phyloP scores from a whole-genome alignment of 177 flowering plant genomes.

The Telopea speciosissima region DNA sequence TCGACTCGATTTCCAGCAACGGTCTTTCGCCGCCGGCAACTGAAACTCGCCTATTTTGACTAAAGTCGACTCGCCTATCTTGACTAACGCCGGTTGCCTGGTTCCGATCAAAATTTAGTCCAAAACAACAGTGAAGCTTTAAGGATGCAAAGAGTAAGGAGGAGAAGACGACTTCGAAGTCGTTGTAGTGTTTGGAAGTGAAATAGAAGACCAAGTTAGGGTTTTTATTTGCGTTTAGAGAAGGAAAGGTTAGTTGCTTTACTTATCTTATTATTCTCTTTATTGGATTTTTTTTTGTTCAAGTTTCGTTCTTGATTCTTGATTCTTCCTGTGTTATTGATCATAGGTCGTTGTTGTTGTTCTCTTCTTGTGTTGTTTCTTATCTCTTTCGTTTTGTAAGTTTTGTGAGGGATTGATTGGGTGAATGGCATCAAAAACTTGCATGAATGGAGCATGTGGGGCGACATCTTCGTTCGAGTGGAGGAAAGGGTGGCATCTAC shows the following conservation, averaged over 20 bases:
- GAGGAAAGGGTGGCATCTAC: slow-evolving; percentile 75
- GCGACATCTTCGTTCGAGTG: slow-evolving; percentile 42
- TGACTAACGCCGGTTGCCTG: background rate
- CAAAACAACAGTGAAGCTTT: background rate
- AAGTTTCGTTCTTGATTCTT: background rate
- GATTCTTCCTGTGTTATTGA: background rate
- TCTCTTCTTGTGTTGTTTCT: no score
- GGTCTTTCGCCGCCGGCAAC: slow-evolving; percentile 13
- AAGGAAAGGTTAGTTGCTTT: background rate
- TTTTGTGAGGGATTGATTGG: slow-evolving; percentile 9
- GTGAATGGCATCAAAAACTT: slow-evolving; percentile 47
- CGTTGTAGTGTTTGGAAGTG: background rate
- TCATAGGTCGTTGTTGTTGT: background rate
- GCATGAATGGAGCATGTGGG: slow-evolving; percentile 63
- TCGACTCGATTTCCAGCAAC: slow-evolving; percentile 4
- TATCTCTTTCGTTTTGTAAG: background rate
- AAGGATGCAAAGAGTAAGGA: background rate
- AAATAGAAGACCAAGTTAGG: background rate
- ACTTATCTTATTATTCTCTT: background rate
- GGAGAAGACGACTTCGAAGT: background rate
- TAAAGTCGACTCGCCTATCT: no score
- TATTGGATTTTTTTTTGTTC: background rate
- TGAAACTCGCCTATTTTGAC: background rate
- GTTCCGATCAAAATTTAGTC: background rate
- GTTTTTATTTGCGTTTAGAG: background rate